These are phyloP conservation scores for Triadica sebifera DNA, from an alignment of 345 rosid genomes.

Conservation along the genomic window DNA sequence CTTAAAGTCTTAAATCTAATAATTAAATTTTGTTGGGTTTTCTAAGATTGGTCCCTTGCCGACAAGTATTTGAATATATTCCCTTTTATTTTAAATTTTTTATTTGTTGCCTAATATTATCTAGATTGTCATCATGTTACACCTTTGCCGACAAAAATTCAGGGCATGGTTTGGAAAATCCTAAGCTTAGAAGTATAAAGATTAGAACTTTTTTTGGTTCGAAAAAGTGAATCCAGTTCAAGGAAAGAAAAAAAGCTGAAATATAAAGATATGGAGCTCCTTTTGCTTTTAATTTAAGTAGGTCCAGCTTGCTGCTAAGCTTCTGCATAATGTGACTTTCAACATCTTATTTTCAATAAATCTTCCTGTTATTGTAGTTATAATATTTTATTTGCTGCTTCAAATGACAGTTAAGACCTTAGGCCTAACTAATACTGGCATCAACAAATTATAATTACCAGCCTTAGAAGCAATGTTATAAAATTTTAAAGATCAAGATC, in stretches of 20 bases:
- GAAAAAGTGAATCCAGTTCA: not conserved
- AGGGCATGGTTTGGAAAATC: not conserved
- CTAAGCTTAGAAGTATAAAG: not conserved
- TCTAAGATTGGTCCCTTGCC: constrained; percentile 3
- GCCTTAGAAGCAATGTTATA: constrained; percentile 7
- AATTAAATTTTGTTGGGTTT: not conserved
- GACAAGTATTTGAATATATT: not conserved
- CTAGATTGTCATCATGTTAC: not conserved
- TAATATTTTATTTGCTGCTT: constrained; percentile 12
- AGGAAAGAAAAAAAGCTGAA: too few species aligned
- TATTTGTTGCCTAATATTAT: not conserved
- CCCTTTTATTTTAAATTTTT: not conserved
- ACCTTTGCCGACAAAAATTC: constrained; percentile 18
- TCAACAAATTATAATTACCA: not conserved
- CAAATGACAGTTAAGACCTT: constrained; percentile 5
- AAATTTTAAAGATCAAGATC: not conserved
- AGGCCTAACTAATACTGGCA: constrained; percentile 1
- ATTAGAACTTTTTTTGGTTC: not conserved
- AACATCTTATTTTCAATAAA: not conserved
- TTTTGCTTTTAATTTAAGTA: not conserved
- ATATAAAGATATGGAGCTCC: not conserved
- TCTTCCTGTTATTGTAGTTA: not conserved
- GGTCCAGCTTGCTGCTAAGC: not conserved
- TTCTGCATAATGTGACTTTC: not conserved
- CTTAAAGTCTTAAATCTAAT: not conserved